Evolutionary conservation across 306 rosid genomes (phyloP).

Genomic region (Hippophae rhamnoides): DNA sequence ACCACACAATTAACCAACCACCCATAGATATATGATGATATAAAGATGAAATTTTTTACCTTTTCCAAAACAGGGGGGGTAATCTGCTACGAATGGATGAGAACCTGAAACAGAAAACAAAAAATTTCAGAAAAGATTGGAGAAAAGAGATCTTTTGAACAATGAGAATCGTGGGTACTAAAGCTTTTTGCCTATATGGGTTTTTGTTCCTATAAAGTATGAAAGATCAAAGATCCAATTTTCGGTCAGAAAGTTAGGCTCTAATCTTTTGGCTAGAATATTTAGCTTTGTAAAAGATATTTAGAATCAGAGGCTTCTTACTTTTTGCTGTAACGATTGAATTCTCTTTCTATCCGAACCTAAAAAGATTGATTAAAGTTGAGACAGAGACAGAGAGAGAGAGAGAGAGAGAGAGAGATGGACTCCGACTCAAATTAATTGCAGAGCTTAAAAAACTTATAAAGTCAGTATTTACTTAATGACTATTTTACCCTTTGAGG

Average conservation of each 20-base stretch:
- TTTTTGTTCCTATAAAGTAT: not conserved
- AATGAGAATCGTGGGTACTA: constrained; percentile 6
- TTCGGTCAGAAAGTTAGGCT: not conserved
- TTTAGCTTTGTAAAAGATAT: constrained; percentile 2
- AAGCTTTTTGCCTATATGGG: not conserved
- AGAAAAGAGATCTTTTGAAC: constrained; percentile 18
- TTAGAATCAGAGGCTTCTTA: not conserved
- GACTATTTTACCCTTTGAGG: constrained; percentile 17
- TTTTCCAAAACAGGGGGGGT: constrained; percentile 6
- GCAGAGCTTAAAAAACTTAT: constrained; percentile 14
- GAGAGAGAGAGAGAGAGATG: constrained; percentile 8
- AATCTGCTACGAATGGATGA: not conserved
- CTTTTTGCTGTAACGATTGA: constrained; percentile 15
- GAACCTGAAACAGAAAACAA: constrained; percentile 15
- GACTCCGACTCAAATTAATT: constrained; percentile 25
- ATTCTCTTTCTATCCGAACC: constrained; percentile 17
- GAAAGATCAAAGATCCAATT: constrained; percentile 14
- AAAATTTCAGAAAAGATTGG: constrained; percentile 15
- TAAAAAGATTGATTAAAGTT: constrained; percentile 20
- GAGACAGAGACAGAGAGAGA: constrained; percentile 13
- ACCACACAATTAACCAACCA: constrained; percentile 1
- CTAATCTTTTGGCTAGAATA: not conserved
- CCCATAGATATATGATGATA: not conserved
- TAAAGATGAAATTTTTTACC: constrained; percentile 12
- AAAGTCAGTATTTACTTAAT: constrained; percentile 2